Base-by-base conservation (phyloP, 495 filamentous ascomycete species). In the Penicillium canescens region DNA sequence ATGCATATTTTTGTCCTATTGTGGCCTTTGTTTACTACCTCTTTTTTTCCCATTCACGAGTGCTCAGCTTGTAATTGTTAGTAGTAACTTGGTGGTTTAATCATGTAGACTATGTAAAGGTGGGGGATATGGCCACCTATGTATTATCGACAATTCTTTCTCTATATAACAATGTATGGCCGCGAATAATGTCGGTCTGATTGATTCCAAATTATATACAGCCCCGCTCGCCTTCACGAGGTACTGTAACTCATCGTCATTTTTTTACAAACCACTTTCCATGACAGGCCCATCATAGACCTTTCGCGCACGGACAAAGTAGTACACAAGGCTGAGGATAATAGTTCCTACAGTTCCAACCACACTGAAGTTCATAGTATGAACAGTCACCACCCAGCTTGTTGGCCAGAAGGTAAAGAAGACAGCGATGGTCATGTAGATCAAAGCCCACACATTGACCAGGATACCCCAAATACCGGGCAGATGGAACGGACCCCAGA, bases 381-480 rank as follows among this genome's bases (percentile, higher is more conserved):
- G 55, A 3, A 66, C 57, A 1, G 55, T 65, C 0, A 79, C 68
- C 4, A 59, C 24, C 26, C 57, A 59, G 2, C 60, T 59, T 6
- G 69, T 58, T 0, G 78, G 79, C 70, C 72, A 83, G 60, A 80
- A 81, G 47, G 70, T 78, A 56, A 79, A 78, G 62, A 83, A 79
- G n/a, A 77, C 57, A 4, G 70, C 66, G 24, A 82, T 68, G 4
- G 68, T 53, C 63, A 74, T 69, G 50, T 78, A 82, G n/a, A 73
- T 39, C 24, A 78, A 62, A 2, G 78, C 60, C 39, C 56, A 67
- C 6, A 42, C 12, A 16, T 72, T 72, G 9, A 69, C 46, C 33
- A 61, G 9, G 13, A 70, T 58, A 3, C 69, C 69, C 52, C 55
- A 66, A 11, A 67, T 60, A 1, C 69, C 63, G 3, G 59, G 58